phyloP scores from a whole-genome alignment of 495 filamentous ascomycete species.

The Schizothecium vesticola region DNA sequence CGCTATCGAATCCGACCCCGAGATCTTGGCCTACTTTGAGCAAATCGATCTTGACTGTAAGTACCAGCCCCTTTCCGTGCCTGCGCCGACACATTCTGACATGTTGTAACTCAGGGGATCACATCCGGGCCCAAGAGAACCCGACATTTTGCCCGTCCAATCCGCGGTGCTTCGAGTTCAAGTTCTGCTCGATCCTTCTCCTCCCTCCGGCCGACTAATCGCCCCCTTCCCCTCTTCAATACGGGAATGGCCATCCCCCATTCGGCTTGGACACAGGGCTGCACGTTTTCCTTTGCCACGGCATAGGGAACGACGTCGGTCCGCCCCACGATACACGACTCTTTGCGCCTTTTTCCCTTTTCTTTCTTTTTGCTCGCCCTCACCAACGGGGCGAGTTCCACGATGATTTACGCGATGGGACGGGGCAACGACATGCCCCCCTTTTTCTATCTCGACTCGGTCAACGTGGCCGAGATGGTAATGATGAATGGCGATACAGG shows the following conservation, averaged over 20 bases:
- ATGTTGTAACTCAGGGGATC: conserved; percentile 21
- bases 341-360: background rate
- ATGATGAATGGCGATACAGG: background rate
- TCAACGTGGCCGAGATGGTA: background rate
- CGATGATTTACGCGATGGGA: too few relatives aligned
- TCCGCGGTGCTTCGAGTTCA: conserved; percentile 61
- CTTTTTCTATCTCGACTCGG: background rate
- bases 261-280: background rate
- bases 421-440: background rate
- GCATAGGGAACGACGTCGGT: background rate
- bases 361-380: background rate
- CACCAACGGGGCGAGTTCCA: background rate
- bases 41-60: conserved; percentile 56
- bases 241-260: background rate
- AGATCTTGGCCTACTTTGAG: conserved; percentile 55
- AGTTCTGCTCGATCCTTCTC: conserved; percentile 59
- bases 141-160: conserved; percentile 57
- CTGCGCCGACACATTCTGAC: conserved; percentile 6
- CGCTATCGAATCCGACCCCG: conserved; percentile 48
- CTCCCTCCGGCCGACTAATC: conserved; percentile 32
- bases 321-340: background rate
- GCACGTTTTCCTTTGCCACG: background rate
- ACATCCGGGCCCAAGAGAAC: conserved; percentile 36
- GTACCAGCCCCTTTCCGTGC: conserved; percentile 19
- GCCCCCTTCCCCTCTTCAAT: background rate